These are phyloP conservation scores for Citrus cavaleriei DNA, from an alignment of 345 rosid species.

Conservation along the genomic window DNA sequence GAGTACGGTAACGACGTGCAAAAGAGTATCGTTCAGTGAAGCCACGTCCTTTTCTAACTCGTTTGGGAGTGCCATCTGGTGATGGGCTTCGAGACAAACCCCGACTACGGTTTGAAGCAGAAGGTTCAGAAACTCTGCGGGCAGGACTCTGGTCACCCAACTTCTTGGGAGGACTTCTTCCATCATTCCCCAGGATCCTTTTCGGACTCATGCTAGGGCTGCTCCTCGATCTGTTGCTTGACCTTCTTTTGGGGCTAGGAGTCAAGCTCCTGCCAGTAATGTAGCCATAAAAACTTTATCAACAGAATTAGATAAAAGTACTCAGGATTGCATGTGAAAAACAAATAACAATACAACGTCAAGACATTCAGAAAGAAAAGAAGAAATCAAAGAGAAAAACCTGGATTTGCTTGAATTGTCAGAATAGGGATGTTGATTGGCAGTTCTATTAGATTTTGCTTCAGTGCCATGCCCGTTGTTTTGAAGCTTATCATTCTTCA, in stretches of 20 bases:
- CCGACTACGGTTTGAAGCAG: slow-evolving; percentile 26
- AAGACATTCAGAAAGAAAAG: neutral
- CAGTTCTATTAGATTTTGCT: slow-evolving; percentile 21
- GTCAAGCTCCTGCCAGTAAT: slow-evolving; percentile 41
- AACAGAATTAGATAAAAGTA: neutral
- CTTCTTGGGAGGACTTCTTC: slow-evolving; percentile 46
- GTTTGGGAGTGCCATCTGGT: slow-evolving; percentile 56
- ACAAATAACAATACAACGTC: neutral
- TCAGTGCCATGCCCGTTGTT: slow-evolving; percentile 43
- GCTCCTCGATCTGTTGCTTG: slow-evolving; percentile 29
- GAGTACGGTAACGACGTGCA: slow-evolving; percentile 93
- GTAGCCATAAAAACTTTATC: slow-evolving; percentile 2
- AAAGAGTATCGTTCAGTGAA: slow-evolving; percentile 87
- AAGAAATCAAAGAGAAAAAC: slow-evolving; percentile 36
- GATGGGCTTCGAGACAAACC: slow-evolving; percentile 41
- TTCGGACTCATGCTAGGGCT: slow-evolving; percentile 42
- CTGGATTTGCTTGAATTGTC: slow-evolving; percentile 52
- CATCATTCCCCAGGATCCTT: slow-evolving; percentile 32
- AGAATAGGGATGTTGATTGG: slow-evolving; percentile 17
- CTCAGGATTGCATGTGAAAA: neutral
- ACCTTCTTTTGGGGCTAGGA: slow-evolving; percentile 45
- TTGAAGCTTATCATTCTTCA: slow-evolving; percentile 34
- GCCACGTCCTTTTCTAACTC: slow-evolving; percentile 94
- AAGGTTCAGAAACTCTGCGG: slow-evolving; percentile 36
- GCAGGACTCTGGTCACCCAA: slow-evolving; percentile 28